Conservation (phyloP, 2,329 filamentous ascomycete genomes). For the Penicillium sp. region DNA sequence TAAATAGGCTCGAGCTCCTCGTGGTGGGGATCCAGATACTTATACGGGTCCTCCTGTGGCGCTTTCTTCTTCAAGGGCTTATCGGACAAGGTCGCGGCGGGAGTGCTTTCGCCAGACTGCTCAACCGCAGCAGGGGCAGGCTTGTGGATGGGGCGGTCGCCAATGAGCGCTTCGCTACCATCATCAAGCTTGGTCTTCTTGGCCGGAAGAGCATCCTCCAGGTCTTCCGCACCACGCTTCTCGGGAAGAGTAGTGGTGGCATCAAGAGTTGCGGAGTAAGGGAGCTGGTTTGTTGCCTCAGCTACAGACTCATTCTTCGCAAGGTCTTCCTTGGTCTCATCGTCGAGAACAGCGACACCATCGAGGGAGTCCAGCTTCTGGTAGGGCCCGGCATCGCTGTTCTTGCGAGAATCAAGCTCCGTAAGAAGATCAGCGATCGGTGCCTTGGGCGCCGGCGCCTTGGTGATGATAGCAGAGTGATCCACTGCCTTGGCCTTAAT, state of each 20-base stretch:
- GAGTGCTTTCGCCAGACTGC: constrained; percentile 21
- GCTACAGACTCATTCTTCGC: constrained; percentile 38
- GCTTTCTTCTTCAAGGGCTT: constrained; percentile 37
- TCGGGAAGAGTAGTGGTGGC: constrained; percentile 20
- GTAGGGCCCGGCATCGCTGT: constrained; percentile 28
- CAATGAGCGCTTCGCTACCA: constrained; percentile 38
- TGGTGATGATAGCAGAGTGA: constrained; percentile 34
- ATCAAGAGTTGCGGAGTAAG: constrained; percentile 33
- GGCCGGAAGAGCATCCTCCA: constrained; percentile 38
- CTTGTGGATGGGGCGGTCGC: constrained; percentile 37
- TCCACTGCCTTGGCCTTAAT: constrained; percentile 75
- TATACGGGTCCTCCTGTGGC: constrained; percentile 82
- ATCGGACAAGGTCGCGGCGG: constrained; percentile 18
- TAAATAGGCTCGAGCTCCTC: constrained; percentile 75
- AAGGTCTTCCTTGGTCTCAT: constrained; percentile 27
- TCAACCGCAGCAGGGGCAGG: constrained; percentile 29
- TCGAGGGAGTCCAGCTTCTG: constrained; percentile 43
- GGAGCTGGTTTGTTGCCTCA: constrained; percentile 33
- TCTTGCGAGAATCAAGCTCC: constrained; percentile 36
- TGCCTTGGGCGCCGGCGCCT: constrained; percentile 41
- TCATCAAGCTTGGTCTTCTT: constrained; percentile 48
- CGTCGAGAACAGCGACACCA: constrained; percentile 37
- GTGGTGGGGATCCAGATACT: constrained; percentile 76
- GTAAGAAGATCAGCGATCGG: constrained; percentile 38
- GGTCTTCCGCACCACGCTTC: constrained; percentile 36